Conservation (phyloP, 2,329 filamentous ascomycete species). For the Hyphodiscus sp. region DNA sequence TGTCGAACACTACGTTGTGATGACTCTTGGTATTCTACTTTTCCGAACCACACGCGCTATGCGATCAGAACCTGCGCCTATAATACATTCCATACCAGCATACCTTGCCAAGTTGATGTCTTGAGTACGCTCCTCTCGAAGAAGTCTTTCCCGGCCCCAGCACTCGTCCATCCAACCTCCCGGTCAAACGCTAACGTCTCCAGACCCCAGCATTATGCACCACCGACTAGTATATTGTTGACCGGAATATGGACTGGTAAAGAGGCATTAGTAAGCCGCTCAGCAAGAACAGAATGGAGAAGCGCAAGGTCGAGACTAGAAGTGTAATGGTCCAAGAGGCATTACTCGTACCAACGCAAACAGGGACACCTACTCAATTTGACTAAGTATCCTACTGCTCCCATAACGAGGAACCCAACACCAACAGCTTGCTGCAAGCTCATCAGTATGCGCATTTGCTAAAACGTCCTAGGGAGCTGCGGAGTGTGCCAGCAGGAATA, state of each 20-base stretch:
- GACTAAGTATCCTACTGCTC: conserved; percentile 45
- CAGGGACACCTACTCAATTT: conserved; percentile 36
- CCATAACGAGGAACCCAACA: conserved; percentile 47
- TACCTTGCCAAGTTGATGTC: background rate
- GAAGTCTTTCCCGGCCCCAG: background rate
- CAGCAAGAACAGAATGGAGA: background rate
- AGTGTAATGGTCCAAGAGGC: background rate
- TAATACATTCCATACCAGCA: background rate
- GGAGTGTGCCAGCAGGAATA: background rate
- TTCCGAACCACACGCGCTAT: background rate
- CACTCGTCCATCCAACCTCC: background rate
- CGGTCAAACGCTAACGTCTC: background rate
- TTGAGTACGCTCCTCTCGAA: background rate
- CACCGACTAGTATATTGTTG: conserved; percentile 45
- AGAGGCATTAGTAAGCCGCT: background rate
- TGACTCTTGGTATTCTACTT: background rate
- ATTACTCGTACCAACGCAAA: background rate
- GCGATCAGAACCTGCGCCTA: background rate
- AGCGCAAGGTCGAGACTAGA: background rate
- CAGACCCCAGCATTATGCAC: conserved; percentile 20
- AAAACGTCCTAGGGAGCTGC: too few species aligned
- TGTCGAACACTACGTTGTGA: background rate
- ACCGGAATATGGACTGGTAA: conserved; percentile 42
- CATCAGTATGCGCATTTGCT: too few species aligned
- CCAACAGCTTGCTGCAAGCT: conserved; percentile 37